Evolutionary conservation across 495 filamentous ascomycete species (phyloP).

Genomic region (Neurospora cerealis): DNA sequence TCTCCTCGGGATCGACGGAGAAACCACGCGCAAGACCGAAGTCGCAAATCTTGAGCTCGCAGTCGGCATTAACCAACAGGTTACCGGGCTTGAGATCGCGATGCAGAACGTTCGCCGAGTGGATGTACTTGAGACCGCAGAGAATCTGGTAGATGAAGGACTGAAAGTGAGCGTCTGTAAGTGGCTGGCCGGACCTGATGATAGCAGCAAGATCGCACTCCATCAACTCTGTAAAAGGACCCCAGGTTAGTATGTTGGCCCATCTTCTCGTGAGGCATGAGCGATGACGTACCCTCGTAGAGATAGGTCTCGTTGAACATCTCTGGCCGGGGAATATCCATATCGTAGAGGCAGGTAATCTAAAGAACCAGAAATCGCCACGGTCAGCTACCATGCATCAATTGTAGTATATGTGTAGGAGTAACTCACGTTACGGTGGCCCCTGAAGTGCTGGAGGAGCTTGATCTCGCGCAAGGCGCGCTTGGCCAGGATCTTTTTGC

Average conservation of each 20-base stretch:
- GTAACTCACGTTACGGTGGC: constrained; percentile 48
- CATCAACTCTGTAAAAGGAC: constrained; percentile 70
- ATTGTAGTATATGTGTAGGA: neutral
- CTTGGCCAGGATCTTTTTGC: constrained; percentile 99
- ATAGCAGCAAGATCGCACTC: constrained; percentile 98
- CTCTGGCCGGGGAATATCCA: constrained; percentile 96
- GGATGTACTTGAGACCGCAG: constrained; percentile 95
- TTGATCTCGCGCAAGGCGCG: constrained; percentile 96
- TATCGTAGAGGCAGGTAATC: constrained; percentile 99
- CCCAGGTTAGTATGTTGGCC: constrained; percentile 2
- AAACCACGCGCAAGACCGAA: constrained; percentile 94
- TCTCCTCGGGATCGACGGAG: constrained; percentile 95
- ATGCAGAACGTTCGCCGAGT: constrained; percentile 95
- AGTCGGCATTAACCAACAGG: constrained; percentile 94
- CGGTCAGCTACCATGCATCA: constrained; percentile 5
- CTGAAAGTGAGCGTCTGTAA: constrained; percentile 95
- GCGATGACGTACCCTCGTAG: constrained; percentile 69
- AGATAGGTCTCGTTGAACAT: constrained; percentile 99
- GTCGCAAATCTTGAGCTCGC: constrained; percentile 98
- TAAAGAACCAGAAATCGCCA: constrained; percentile 21
- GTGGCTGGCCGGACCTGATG: constrained; percentile 87
- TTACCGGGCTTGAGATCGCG: constrained; percentile 96
- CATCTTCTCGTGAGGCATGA: neutral
- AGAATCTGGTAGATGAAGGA: constrained; percentile 94
- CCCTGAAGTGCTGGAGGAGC: constrained; percentile 93